phyloP scores from a whole-genome alignment of 371 early-diverging fungal genomes.

The Coemansia sp. region DNA sequence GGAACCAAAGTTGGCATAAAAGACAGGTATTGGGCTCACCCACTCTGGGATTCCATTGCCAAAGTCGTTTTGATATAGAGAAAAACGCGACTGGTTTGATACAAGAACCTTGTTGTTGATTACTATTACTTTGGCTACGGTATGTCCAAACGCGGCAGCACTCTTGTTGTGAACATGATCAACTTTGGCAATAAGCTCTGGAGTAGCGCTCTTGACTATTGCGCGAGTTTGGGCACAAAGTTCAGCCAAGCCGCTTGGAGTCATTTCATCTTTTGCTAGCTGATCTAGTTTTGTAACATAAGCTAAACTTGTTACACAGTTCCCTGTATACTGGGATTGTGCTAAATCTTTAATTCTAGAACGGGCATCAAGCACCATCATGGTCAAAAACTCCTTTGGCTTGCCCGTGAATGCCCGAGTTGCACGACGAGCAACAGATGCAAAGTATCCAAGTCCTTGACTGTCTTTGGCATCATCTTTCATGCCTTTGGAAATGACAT shows the following conservation, averaged over 20 bases:
- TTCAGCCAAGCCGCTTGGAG: not conserved
- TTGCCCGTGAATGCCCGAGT: not conserved
- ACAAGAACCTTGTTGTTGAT: not conserved
- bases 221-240: not conserved
- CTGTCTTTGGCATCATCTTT: not conserved
- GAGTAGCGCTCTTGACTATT: not conserved
- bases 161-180: not conserved
- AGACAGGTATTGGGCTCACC: slow-evolving; percentile 11
- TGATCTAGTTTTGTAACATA: not conserved
- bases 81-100: slow-evolving; percentile 20
- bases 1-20: slow-evolving; percentile 15
- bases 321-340: slow-evolving; percentile 1
- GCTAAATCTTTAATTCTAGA: not conserved
- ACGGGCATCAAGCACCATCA: slow-evolving; percentile 10
- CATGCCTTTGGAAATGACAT: not conserved
- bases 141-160: not conserved
- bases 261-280: not conserved
- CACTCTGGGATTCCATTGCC: slow-evolving; percentile 15
- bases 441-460: not conserved
- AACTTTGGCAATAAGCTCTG: not conserved
- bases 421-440: not conserved
- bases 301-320: slow-evolving; percentile 1
- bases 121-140: not conserved
- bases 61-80: slow-evolving; percentile 25
- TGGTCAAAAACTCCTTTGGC: slow-evolving; percentile 1